A percentile compares a stretch with the other conserved stretches of the same genome.
Conservation (phyloP, 176 grass and related monocot species). For the Poa annua region DNA sequence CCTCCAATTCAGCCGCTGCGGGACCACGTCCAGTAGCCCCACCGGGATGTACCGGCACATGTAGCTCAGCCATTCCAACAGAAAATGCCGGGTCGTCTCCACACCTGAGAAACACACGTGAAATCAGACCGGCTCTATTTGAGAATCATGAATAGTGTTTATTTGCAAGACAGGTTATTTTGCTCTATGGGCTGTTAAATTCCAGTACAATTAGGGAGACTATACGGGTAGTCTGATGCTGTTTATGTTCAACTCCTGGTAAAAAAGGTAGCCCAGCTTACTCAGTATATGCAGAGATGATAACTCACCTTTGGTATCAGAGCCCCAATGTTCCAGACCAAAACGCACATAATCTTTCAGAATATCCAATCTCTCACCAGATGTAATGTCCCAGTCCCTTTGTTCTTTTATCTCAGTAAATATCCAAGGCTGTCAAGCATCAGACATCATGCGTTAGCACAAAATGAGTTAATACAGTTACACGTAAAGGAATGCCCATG, state of each 20-base stretch:
- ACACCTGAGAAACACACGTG: conserved; percentile 53
- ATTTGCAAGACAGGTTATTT: too few relatives aligned
- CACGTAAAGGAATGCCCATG: not conserved
- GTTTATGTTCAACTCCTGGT: not conserved
- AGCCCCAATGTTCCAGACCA: conserved; percentile 93
- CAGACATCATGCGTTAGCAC: conserved; percentile 27
- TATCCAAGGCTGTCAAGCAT: conserved; percentile 81
- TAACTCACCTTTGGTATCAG: conserved; percentile 78
- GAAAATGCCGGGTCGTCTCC: conserved; percentile 89
- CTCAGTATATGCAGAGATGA: not conserved
- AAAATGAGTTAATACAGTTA: conserved; percentile 25
- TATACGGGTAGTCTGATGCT: not conserved
- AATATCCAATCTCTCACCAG: conserved; percentile 79
- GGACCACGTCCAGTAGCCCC: conserved; percentile 79
- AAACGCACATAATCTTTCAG: conserved; percentile 84
- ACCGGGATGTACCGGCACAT: conserved; percentile 80
- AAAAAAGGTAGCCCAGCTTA: not conserved
- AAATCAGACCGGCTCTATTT: not conserved
- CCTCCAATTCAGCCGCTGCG: conserved; percentile 88
- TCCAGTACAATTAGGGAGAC: not conserved
- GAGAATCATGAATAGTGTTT: not conserved
- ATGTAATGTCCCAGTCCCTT: conserved; percentile 91
- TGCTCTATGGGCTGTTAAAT: too few relatives aligned
- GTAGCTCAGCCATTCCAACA: conserved; percentile 93
- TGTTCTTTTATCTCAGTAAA: conserved; percentile 99